phyloP scores from a whole-genome alignment of 2,329 filamentous ascomycete species.

The Aspergillus luchuensis region DNA sequence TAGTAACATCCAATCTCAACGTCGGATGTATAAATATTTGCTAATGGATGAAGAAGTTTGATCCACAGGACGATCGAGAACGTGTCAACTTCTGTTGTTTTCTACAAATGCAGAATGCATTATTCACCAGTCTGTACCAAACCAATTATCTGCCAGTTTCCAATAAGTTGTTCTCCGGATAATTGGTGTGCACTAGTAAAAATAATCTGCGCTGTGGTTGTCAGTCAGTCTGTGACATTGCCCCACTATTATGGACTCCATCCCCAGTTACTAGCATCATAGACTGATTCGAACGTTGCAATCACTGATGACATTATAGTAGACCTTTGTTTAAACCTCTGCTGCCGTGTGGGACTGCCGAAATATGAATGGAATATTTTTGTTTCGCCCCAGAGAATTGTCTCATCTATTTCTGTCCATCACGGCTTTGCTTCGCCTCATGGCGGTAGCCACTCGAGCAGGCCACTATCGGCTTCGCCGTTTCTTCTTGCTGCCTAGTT shows the following conservation, averaged over 20 bases:
- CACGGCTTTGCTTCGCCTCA: neutral
- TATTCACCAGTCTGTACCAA: neutral
- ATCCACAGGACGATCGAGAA: neutral
- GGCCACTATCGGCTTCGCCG: neutral
- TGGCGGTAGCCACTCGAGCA: neutral
- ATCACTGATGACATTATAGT: neutral
- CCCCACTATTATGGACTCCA: conserved; percentile 2
- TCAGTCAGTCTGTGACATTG: neutral
- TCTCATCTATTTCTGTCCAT: conserved; percentile 9
- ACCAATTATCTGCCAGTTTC: too few relatives aligned
- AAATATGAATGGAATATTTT: neutral
- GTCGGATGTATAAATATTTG: neutral
- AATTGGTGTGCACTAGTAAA: neutral
- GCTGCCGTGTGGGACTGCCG: neutral
- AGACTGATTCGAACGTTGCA: conserved; percentile 1
- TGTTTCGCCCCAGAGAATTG: neutral
- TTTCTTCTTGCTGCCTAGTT: neutral
- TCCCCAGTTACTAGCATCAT: conserved; percentile 2
- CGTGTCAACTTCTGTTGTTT: neutral
- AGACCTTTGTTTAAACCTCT: neutral
- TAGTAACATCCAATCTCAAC: neutral
- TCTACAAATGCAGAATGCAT: neutral
- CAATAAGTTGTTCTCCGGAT: neutral
- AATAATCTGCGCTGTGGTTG: neutral
- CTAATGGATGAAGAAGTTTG: conserved; percentile 1